A percentile compares a stretch with the other conserved stretches of the same genome.
Conservation (phyloP, 2,329 filamentous ascomycete species). For the Neofusicoccum umdonicola region DNA sequence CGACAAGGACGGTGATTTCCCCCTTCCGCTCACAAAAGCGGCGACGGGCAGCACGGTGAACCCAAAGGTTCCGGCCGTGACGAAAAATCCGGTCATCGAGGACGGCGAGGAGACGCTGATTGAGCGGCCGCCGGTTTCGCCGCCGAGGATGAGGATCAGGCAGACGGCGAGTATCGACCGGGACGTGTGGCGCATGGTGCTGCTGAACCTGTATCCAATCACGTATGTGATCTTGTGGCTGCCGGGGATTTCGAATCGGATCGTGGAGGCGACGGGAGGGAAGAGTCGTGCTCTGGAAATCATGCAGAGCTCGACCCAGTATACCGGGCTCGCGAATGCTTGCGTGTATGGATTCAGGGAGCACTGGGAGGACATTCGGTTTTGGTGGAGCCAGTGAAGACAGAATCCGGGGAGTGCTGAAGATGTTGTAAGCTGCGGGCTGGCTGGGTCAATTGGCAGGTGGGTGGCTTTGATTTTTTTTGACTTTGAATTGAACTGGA, state of each 20-base stretch:
- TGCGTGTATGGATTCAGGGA: conserved; percentile 24
- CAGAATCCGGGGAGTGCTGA: too few relatives aligned
- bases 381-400: not conserved
- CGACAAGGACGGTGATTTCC: not conserved
- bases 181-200: conserved; percentile 30
- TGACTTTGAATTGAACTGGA: too few relatives aligned
- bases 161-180: not conserved
- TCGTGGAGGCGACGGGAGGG: conserved; percentile 20
- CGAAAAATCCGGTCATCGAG: too few relatives aligned
- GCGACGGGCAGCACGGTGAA: too few relatives aligned
- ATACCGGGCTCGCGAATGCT: conserved; percentile 25
- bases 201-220: conserved; percentile 35
- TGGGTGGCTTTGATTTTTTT: too few relatives aligned
- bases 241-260: conserved; percentile 29
- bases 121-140: not conserved
- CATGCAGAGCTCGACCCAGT: conserved; percentile 26
- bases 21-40: not conserved
- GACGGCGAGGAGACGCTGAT: conserved; percentile 5
- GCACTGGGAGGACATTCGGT: conserved; percentile 2
- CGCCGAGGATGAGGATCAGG: not conserved
- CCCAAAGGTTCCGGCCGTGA: not conserved
- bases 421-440: too few relatives aligned
- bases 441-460: too few relatives aligned
- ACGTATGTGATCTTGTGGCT: conserved; percentile 35
- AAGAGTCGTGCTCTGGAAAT: conserved; percentile 20